A percentile compares a stretch with the other conserved stretches of the same genome.
Evolutionary conservation across 352 stramenopile species (phyloP).

Genomic region (Salisapilia sapeloensis): DNA sequence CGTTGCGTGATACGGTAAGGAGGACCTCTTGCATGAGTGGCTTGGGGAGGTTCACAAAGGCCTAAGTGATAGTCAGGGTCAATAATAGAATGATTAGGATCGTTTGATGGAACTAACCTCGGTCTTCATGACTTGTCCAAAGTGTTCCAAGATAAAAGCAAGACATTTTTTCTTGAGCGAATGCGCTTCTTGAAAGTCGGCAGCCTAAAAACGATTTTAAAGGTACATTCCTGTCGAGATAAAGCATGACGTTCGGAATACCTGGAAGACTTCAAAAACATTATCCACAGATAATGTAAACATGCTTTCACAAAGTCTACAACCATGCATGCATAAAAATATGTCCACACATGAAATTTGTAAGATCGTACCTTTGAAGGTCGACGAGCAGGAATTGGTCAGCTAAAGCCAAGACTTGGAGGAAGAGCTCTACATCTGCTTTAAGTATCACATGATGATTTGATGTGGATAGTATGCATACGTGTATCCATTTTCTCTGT

Average conservation of each 20-base stretch:
- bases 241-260: constrained; percentile 4
- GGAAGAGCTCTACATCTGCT: constrained; percentile 34
- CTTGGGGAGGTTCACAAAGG: constrained; percentile 40
- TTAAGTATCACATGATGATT: neutral
- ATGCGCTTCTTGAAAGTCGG: constrained; percentile 46
- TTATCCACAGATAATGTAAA: constrained; percentile 60
- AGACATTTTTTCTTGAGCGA: constrained; percentile 69
- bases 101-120: constrained; percentile 10
- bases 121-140: constrained; percentile 52
- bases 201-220: constrained; percentile 15
- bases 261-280: constrained; percentile 52
- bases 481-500: constrained; percentile 17
- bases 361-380: constrained; percentile 21
- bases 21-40: constrained; percentile 60
- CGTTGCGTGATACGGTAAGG: constrained; percentile 34
- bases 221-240: neutral
- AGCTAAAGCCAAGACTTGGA: constrained; percentile 67
- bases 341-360: constrained; percentile 1
- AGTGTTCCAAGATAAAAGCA: constrained; percentile 67
- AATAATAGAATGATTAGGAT: neutral
- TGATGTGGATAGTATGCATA: constrained; percentile 4
- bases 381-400: constrained; percentile 72
- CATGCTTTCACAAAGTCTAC: constrained; percentile 58
- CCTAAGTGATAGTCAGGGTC: constrained; percentile 8
- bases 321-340: neutral